Base-by-base conservation (phyloP, 2,329 filamentous ascomycete genomes). In the Aspergillus tamarii region DNA sequence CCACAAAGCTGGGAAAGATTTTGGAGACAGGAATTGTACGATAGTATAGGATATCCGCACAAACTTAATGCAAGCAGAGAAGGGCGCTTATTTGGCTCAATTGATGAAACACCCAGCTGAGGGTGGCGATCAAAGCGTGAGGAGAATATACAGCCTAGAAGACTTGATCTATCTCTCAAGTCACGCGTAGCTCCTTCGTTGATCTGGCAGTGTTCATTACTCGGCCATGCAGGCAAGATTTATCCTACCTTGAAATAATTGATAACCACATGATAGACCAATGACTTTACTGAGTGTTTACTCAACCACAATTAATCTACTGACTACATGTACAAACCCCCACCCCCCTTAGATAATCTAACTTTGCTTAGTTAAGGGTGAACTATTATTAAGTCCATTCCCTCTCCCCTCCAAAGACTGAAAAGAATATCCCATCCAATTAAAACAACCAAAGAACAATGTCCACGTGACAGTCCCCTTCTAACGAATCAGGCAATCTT, bases 1-100 rank as follows among this genome's bases (percentile, higher is more conserved):
- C 55, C 36, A 32, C 21, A 54, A 23, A 57, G 19, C 52, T 23
- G 32, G 57, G 34, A 9, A 26, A 30, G 30, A 28, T 43, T 10
- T 10, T 45, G 23, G 36, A 41, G 34, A 57, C 23, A 23, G 54
- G 55, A 39, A 45, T 50, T 53, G 60, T 62, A 62, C 48, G 36
- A 61, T 50, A 61, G 45, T 21, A 52, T 34, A 19, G 48, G 48
- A 32, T 52, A n/a, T 41, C 36, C n/a, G 11, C 28, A 52, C 3
- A 30, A 21, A 32, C 48, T 19, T n/a, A 52, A 52, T 52, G 19
- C 48, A 52, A 32, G 21, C 21, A 52, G 21, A 52, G 23, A 52
- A n/a, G 48, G 21, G 46, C 23, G 16, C 14, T 11, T 52, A 10
- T 52, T 32, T 12, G n/a, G 19, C n/a, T 32, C 48, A 52, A 32